Evolutionary conservation across 345 rosid genomes (phyloP), one percentile per base, ranked within the genome.

Genomic region (Aquilaria yunnanensis): DNA sequence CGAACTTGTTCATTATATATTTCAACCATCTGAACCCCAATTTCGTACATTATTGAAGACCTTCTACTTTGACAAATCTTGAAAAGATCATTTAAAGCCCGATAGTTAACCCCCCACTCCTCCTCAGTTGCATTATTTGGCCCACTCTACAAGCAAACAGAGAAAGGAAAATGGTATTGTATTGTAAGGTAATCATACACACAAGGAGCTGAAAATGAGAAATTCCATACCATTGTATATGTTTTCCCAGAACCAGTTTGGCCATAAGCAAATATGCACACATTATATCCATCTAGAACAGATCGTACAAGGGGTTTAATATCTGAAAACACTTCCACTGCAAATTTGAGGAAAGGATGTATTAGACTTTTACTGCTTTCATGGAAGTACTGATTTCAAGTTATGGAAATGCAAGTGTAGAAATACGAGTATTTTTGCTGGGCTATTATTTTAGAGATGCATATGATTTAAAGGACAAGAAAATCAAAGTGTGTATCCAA

Each of bases 191-290:
- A 56, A 59, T 51, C 53, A 66, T 32, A 33, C 9, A 16, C 30
- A 29, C 43, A 43, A 23, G 14, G 61, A 67, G 33, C 50, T 33
- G 54, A 66, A 10, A 12, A 34, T 5, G 55, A 33, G 12, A 30
- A 48, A 34, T 16, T 60, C 32, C 59, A 4, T 75, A 93, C 98
- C 98, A 90, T 93, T 6, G 97, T 93, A 72, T 88, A 78, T 4
- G 98, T 93, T 74, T 93, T 93, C 14, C 98, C 98, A 0, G 97
- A 93, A 66, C 98, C 97, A 45, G 98, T 93, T 78, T 93, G 98
- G n/a, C 98, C 98, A 58, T 93, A 93, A 47, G 98, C 98, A 77
- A 93, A 90, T 72, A 94, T 90, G 66, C 99, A 90, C 2, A 85
- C 97, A 61, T 83, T 86, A 64, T 78, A 90, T 14, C 98, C 98